Base-by-base conservation (phyloP, 495 filamentous ascomycete species). In the Hypoxylon fragiforme region DNA sequence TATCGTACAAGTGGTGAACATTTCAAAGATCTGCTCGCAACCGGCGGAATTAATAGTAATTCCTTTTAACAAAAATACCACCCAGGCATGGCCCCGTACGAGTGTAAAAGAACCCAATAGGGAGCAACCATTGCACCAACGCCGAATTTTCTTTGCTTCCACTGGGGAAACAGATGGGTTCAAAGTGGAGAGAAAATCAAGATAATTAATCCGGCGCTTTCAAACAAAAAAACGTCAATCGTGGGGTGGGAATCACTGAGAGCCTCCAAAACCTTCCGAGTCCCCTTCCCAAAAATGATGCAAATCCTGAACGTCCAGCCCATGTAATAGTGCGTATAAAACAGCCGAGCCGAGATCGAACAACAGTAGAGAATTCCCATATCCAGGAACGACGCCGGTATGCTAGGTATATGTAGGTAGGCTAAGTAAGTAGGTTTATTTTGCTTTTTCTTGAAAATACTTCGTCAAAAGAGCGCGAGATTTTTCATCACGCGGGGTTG, bases 401-500 rank as follows among this genome's bases (percentile, higher is more conserved):
- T 62, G 46, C 47, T 39, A 42, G 36, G n/a, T n/a, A n/a, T n/a
- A n/a, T n/a, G n/a, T n/a, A n/a, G n/a, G n/a, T 44, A 19, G 26
- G 7, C 40, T 36, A 15, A 28, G 24, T 28, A 28, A 9, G 24
- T 28, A 28, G 4, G 9, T 28, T 16, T 4, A 5, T 37, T 37
- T 35, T 13, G 6, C 38, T 32, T 28, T 20, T 40, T 40, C n/a
- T 40, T 26, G 15, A 30, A 19, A 15, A 38, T 31, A 24, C 13
- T 28, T 28, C 24, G 24, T 28, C 24, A 9, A 9, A 28, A 4
- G 4, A 4, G 24, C 9, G 9, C 4, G 9, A 6, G 13, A 4
- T 15, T 14, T 14, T 11, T 8, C 14, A 47, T 63, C 53, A 71
- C 45, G 67, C 21, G 1, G 71, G 63, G 28, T 72, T 77, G 14